Evolutionary conservation across 2,329 filamentous ascomycete genomes (phyloP).

Genomic region (Penicillium frequentans): DNA sequence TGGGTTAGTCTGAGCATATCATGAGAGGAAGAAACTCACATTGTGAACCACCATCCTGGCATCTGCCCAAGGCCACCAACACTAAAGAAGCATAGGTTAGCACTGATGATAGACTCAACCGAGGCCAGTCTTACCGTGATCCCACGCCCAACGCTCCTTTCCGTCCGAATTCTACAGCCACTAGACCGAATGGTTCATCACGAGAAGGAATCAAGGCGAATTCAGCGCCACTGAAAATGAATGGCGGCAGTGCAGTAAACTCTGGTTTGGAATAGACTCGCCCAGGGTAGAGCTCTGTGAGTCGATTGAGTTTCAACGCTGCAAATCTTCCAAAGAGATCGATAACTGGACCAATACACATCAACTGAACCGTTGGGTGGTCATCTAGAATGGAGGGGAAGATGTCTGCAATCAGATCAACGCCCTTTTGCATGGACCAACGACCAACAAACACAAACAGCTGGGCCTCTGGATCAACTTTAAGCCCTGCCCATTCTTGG

Average conservation of each 20-base stretch:
- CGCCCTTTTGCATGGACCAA: conserved; percentile 69
- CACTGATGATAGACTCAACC: neutral
- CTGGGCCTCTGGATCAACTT: conserved; percentile 62
- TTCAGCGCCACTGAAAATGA: conserved; percentile 67
- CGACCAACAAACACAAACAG: conserved; percentile 68
- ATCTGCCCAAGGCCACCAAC: conserved; percentile 68
- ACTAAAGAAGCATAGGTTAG: conserved; percentile 22
- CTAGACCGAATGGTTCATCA: conserved; percentile 68
- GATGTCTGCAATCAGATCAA: conserved; percentile 68
- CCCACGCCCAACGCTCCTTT: conserved; percentile 68
- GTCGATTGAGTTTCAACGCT: conserved; percentile 62
- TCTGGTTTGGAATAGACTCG: conserved; percentile 67
- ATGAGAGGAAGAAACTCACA: conserved; percentile 33
- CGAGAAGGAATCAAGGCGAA: conserved; percentile 69
- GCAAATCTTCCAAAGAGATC: conserved; percentile 69
- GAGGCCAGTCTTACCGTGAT: conserved; percentile 34
- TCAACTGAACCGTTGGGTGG: conserved; percentile 60
- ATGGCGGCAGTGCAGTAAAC: conserved; percentile 65
- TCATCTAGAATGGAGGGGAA: conserved; percentile 64
- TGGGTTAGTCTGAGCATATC: neutral
- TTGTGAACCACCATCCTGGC: conserved; percentile 70
- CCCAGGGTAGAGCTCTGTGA: conserved; percentile 66
- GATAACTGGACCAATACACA: conserved; percentile 66
- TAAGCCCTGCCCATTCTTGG: conserved; percentile 66
- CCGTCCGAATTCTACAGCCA: conserved; percentile 67